Conservation (phyloP, 2,329 filamentous ascomycete species). For the Zasmidium cellare region DNA sequence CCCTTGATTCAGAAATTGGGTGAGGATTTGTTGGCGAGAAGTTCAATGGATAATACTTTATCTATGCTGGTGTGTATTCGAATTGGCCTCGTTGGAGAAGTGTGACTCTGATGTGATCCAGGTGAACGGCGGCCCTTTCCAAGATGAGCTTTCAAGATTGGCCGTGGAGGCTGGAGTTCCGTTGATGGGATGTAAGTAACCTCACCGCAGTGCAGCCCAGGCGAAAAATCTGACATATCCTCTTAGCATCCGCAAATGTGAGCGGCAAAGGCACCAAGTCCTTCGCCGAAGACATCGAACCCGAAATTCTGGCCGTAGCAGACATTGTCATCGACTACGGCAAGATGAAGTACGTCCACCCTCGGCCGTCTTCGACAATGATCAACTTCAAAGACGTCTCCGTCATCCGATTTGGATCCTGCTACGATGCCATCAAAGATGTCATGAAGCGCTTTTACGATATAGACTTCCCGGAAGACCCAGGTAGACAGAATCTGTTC, state of each 20-base stretch:
- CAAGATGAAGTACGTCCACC: slow-evolving; percentile 3
- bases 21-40: background rate
- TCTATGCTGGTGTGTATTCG: slow-evolving; percentile 5
- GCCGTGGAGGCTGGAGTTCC: slow-evolving; percentile 4
- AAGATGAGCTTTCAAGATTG: slow-evolving; percentile 4
- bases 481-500: slow-evolving; percentile 2
- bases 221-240: background rate
- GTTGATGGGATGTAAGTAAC: slow-evolving; percentile 1
- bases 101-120: background rate
- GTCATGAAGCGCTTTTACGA: slow-evolving; percentile 6
- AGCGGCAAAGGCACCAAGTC: slow-evolving; percentile 9
- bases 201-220: background rate
- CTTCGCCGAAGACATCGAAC: slow-evolving; percentile 8
- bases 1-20: slow-evolving; percentile 6
- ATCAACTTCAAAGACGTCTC: slow-evolving; percentile 4
- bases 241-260: slow-evolving; percentile 4
- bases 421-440: slow-evolving; percentile 5
- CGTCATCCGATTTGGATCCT: slow-evolving; percentile 4
- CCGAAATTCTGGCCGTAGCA: slow-evolving; percentile 4
- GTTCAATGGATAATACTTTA: slow-evolving; percentile 1
- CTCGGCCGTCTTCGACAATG: slow-evolving; percentile 7
- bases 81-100: background rate
- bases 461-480: slow-evolving; percentile 7
- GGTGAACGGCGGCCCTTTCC: slow-evolving; percentile 8
- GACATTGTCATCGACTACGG: slow-evolving; percentile 10